Evolutionary conservation across 805 yeast genomes (phyloP).

Genomic region (Starmerella powellii): DNA sequence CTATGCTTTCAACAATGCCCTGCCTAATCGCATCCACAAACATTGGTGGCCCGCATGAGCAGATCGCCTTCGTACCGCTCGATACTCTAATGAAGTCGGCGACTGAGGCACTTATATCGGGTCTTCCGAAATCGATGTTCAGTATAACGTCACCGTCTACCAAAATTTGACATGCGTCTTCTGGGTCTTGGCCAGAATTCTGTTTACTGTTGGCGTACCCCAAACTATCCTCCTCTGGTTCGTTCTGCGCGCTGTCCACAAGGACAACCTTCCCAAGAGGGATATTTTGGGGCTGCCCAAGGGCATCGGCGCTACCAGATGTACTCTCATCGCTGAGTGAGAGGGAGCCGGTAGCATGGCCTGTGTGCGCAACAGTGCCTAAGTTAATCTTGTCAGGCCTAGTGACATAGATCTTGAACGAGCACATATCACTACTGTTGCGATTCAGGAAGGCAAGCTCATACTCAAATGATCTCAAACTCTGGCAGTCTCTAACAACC

Average conservation of each 20-base stretch:
- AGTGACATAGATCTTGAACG: conserved; percentile 17
- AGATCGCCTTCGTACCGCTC: conserved; percentile 37
- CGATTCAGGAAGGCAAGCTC: conserved; percentile 36
- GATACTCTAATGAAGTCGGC: conserved; percentile 17
- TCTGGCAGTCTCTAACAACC: conserved; percentile 27
- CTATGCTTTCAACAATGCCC: conserved; percentile 25
- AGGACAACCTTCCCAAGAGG: neutral
- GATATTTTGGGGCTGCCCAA: no score
- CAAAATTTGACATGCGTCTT: conserved; percentile 5
- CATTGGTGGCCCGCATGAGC: conserved; percentile 49
- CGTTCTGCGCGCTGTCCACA: neutral
- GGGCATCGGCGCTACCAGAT: neutral
- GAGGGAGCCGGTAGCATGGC: neutral
- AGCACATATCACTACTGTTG: conserved; percentile 1
- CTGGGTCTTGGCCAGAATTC: neutral
- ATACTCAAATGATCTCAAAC: conserved; percentile 41
- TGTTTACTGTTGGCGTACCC: no score
- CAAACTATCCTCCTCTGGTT: no score
- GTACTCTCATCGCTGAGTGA: neutral
- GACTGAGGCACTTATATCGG: conserved; percentile 15
- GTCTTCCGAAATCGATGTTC: conserved; percentile 20
- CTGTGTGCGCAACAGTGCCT: conserved; percentile 3
- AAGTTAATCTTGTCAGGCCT: conserved; percentile 8
- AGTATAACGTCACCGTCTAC: conserved; percentile 6
- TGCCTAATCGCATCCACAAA: conserved; percentile 47